phyloP scores from a whole-genome alignment of 192 early-diverging fungal species.

The Backusella mclennaniae region DNA sequence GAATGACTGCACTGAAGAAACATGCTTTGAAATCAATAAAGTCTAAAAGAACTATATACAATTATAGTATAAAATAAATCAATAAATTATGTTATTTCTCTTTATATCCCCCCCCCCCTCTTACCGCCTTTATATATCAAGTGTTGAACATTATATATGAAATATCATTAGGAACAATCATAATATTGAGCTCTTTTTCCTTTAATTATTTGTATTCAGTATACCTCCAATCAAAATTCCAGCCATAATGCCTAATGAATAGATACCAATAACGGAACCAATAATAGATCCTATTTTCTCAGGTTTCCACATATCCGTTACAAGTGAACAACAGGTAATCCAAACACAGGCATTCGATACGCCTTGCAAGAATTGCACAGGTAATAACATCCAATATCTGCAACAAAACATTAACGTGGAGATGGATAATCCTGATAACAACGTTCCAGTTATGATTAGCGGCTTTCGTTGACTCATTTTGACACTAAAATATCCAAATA shows the following conservation, averaged over 20 bases:
- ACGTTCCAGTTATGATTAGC: background rate
- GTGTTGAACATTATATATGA: background rate
- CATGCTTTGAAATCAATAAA: background rate
- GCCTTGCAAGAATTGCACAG: background rate
- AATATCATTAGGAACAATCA: background rate
- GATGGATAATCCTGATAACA: background rate
- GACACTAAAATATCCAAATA: background rate
- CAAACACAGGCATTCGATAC: constrained; percentile 2
- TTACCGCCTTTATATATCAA: background rate
- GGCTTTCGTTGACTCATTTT: background rate
- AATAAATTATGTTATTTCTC: background rate
- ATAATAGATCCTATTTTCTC: background rate
- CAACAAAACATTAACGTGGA: background rate
- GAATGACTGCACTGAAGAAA: background rate
- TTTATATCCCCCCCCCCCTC: background rate
- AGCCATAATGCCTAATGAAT: background rate
- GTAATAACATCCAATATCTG: background rate
- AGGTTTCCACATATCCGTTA: background rate
- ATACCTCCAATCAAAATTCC: constrained; percentile 4
- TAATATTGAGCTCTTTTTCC: background rate
- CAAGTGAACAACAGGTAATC: constrained; percentile 3
- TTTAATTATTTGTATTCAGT: background rate
- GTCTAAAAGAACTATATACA: constrained; percentile 4
- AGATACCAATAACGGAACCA: background rate
- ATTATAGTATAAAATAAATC: background rate